A percentile compares a stretch with the other conserved stretches of the same genome.
Conservation (phyloP, 768 basidiomycete species). For the Naematelia encephala region DNA sequence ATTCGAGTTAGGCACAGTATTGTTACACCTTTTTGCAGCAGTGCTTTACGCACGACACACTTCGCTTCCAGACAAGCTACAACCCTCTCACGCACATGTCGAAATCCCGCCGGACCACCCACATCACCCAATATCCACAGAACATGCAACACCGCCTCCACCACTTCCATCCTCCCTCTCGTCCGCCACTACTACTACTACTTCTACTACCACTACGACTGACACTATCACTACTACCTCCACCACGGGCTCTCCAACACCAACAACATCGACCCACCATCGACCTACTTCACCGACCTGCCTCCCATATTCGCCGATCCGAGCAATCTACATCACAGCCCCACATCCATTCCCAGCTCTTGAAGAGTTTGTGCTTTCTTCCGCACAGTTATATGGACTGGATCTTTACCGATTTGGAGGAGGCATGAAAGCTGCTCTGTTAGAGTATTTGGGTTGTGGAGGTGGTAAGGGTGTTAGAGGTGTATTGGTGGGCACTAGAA, state of each 20-base stretch:
- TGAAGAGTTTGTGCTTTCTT: conserved; percentile 74
- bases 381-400: conserved; percentile 64
- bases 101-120: conserved; percentile 3
- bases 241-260: not conserved
- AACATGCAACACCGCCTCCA: conserved; percentile 12
- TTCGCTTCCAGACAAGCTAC: not conserved
- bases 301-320: conserved; percentile 44
- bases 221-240: not conserved
- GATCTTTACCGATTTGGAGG: conserved; percentile 65
- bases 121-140: conserved; percentile 1
- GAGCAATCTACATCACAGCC: conserved; percentile 77
- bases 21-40: conserved; percentile 81
- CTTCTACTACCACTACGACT: conserved; percentile 1
- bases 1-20: conserved; percentile 71
- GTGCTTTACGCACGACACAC: conserved; percentile 55
- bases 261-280: conserved; percentile 54
- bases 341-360: conserved; percentile 80
- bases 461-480: conserved; percentile 60
- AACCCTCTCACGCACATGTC: conserved; percentile 1
- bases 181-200: not conserved
- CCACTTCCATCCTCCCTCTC: conserved; percentile 37
- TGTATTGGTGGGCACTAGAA: conserved; percentile 82
- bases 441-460: conserved; percentile 62
- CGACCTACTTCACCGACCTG: not conserved
- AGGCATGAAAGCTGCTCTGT: conserved; percentile 71